Conservation (phyloP, 177 flowering plant genomes). For the Vitis hybrid region DNA sequence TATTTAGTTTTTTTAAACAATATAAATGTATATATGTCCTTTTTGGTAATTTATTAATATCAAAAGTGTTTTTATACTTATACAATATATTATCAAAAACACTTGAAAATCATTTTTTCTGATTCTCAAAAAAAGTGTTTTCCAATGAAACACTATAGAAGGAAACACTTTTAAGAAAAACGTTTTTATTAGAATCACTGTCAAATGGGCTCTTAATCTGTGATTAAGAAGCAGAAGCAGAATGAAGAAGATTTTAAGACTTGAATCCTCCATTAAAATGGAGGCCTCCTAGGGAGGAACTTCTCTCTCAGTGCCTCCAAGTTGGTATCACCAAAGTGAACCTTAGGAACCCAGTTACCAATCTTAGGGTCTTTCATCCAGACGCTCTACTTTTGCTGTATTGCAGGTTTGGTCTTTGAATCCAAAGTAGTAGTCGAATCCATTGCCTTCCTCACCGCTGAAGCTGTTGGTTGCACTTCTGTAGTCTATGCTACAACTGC, state of each 20-base stretch:
- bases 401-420: neutral
- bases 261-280: neutral
- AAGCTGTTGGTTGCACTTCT: neutral
- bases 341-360: slow-evolving; percentile 59
- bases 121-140: no score
- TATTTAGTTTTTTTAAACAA: no score
- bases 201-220: no score
- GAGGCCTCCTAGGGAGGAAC: slow-evolving; percentile 35
- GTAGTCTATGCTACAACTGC: slow-evolving; percentile 10
- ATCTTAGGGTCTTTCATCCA: slow-evolving; percentile 70
- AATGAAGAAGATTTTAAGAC: neutral
- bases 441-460: slow-evolving; percentile 8
- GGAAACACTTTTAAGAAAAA: no score
- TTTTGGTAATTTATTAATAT: no score
- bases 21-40: no score
- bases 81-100: no score
- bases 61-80: no score
- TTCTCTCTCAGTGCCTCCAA: slow-evolving; percentile 46
- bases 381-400: slow-evolving; percentile 11
- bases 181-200: no score
- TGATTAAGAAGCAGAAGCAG: no score
- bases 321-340: slow-evolving; percentile 41
- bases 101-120: no score
- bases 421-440: neutral
- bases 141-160: no score